Evolutionary conservation across 805 yeast species (phyloP), one percentile per base, ranked within the genome.

Genomic region (Yamadazyma olivae): DNA sequence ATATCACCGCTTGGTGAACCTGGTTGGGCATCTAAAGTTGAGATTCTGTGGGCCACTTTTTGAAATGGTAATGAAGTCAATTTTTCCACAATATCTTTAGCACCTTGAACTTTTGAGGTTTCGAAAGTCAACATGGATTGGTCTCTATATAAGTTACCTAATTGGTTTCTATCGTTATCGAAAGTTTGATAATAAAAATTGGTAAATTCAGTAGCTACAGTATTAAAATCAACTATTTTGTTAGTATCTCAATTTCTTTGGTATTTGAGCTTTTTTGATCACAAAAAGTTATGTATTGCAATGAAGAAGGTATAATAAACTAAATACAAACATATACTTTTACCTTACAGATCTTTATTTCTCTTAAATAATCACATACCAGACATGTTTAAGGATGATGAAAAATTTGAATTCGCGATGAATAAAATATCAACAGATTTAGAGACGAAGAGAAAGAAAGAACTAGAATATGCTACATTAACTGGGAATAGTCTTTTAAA

Each of bases 41-140:
- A 81, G 57, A 93, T 83, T 70, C 95, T 77, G 72, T 93, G 99
- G 33, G 78, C 83, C 39, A 93, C 97, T 67, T 89, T 89, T 60
- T 77, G 83, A 75, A 93, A 93, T 35, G 96, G 96, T 53, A 93
- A 75, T 25, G 89, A 77, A 17, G 79, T 81, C 49, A 93, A 77
- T 63, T 93, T 91, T 70, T 93, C 98, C 45, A 93, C 89, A 56
- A 93, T 93, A 53, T 73, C 83, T 70, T 83, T 81, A 40, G 95
- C 86, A 50, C 99, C 99, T 71, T 91, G 99, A 48, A 85, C 74
- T 73, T 91, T 97, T 41, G 89, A 73, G 37, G 90, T 81, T 70
- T 93, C 99, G 54, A 93, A 93, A 32, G 99, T 93, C 67, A 93
- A 74, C 99, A 93, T 93, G 19, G 97, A 89, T 61, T 86, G 90